These are phyloP conservation scores for Chionographis japonica DNA, from an alignment of 106 monocot species.

Conservation along the genomic window DNA sequence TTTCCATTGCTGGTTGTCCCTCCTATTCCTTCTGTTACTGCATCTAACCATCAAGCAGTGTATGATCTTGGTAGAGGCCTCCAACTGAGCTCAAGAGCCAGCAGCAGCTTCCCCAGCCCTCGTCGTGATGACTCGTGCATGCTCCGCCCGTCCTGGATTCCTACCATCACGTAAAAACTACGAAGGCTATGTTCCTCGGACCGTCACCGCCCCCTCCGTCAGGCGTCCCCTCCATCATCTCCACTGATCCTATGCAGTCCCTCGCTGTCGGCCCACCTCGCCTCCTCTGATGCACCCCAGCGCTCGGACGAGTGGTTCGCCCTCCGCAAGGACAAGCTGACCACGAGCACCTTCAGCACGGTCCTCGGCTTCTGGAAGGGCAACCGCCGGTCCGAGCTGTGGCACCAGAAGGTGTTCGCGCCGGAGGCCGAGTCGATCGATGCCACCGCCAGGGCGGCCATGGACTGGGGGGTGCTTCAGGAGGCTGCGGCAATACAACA, in stretches of 20 bases:
- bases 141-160: constrained; percentile 17
- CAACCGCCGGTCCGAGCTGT: constrained; percentile 66
- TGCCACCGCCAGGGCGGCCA: constrained; percentile 62
- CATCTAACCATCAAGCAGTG: constrained; percentile 31
- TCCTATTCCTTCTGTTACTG: not conserved
- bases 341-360: constrained; percentile 94
- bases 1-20: not conserved
- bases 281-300: constrained; percentile 54
- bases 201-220: constrained; percentile 17
- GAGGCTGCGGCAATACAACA: constrained; percentile 69
- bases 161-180: constrained; percentile 35
- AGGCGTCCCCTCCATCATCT: constrained; percentile 11
- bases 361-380: constrained; percentile 92
- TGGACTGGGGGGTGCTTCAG: constrained; percentile 71
- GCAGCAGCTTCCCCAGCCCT: constrained; percentile 3
- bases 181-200: constrained; percentile 33
- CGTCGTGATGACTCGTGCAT: constrained; percentile 21
- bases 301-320: constrained; percentile 95
- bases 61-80: constrained; percentile 24
- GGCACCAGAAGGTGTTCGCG: constrained; percentile 80
- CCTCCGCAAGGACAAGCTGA: constrained; percentile 86
- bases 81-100: not conserved
- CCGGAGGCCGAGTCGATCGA: constrained; percentile 20
- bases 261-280: constrained; percentile 21
- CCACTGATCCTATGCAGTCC: constrained; percentile 10